Percentiles rank a stretch among this genome's conserved stretches.
phyloP scores from a whole-genome alignment of 805 yeast species.

The Pichia insulana region DNA sequence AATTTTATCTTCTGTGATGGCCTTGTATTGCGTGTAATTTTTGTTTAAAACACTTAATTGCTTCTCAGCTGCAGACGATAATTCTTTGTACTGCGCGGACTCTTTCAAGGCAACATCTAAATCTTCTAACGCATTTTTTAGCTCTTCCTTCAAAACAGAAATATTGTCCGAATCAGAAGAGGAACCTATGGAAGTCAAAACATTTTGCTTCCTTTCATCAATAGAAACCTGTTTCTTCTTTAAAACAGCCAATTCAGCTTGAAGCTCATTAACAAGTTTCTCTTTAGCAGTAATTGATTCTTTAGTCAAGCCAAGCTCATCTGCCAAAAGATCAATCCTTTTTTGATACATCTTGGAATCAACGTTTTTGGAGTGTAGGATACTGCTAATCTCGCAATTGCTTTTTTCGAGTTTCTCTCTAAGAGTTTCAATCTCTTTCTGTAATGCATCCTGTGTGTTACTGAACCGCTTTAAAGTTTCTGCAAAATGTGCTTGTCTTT shows the following conservation, averaged over 20 bases:
- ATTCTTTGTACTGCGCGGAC: constrained; percentile 50
- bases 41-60: constrained; percentile 47
- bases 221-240: constrained; percentile 25
- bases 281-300: constrained; percentile 37
- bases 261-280: constrained; percentile 31
- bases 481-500: constrained; percentile 44
- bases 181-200: constrained; percentile 20
- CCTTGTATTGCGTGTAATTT: constrained; percentile 42
- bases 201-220: constrained; percentile 22
- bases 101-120: constrained; percentile 49
- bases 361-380: constrained; percentile 45
- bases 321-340: constrained; percentile 47
- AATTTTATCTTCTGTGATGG: constrained; percentile 19
- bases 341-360: constrained; percentile 49
- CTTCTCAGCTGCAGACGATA: constrained; percentile 59
- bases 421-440: constrained; percentile 34
- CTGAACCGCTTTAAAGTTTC: constrained; percentile 43
- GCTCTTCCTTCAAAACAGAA: constrained; percentile 23
- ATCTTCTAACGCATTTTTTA: constrained; percentile 39
- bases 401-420: constrained; percentile 41
- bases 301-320: constrained; percentile 34
- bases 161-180: constrained; percentile 18
- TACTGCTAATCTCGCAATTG: constrained; percentile 42
- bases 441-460: constrained; percentile 41
- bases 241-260: constrained; percentile 29